These are phyloP conservation scores for Penicillium sclerotiorum DNA, from an alignment of 2,329 filamentous ascomycete species.

Conservation along the genomic window DNA sequence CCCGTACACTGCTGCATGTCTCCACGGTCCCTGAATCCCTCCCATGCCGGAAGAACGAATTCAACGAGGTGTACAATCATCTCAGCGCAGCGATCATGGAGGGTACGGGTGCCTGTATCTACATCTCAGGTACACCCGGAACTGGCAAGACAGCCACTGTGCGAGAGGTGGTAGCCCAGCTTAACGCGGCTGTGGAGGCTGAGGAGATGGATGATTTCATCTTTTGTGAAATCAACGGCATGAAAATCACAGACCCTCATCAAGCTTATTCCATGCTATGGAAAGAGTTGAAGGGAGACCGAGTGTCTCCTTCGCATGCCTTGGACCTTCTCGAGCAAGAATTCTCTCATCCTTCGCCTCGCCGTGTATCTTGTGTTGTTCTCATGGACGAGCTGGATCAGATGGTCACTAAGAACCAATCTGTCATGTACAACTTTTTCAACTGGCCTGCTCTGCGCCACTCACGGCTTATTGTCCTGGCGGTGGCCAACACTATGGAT, in stretches of 20 bases:
- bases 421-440: conserved; percentile 99
- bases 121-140: conserved; percentile 97
- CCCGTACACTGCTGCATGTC: conserved; percentile 85
- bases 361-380: conserved; percentile 91
- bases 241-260: conserved; percentile 98
- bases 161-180: conserved; percentile 84
- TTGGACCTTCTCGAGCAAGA: conserved; percentile 88
- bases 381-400: conserved; percentile 99
- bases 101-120: conserved; percentile 93
- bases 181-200: conserved; percentile 82
- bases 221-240: conserved; percentile 98
- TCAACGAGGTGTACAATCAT: conserved; percentile 87
- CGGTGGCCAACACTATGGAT: conserved; percentile 99
- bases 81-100: conserved; percentile 93
- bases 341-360: conserved; percentile 86
- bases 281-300: conserved; percentile 92
- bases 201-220: conserved; percentile 98
- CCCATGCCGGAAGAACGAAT: conserved; percentile 90
- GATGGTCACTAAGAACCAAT: conserved; percentile 95
- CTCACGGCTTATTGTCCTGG: conserved; percentile 90
- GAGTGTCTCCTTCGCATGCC: conserved; percentile 88
- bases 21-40: conserved; percentile 87
- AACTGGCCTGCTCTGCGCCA: conserved; percentile 95
- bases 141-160: conserved; percentile 98
- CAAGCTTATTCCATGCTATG: conserved; percentile 94